Conservation (phyloP, 2,329 filamentous ascomycete genomes). For the Fusarium sp. region DNA sequence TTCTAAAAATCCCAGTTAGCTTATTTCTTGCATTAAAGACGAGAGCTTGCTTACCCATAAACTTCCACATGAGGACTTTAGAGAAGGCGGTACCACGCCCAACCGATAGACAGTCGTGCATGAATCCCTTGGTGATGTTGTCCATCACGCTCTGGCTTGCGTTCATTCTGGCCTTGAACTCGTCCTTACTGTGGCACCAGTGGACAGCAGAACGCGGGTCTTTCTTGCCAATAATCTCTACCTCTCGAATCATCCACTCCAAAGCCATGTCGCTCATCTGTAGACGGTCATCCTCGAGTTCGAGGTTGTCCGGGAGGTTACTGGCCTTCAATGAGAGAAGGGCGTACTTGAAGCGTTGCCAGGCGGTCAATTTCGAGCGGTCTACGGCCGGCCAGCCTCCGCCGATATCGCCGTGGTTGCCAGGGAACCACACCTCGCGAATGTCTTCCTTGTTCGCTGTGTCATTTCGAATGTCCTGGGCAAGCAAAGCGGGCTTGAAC, state of each 20-base stretch:
- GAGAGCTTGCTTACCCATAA: constrained; percentile 54
- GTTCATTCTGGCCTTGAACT: constrained; percentile 52
- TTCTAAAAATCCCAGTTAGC: not conserved
- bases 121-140: constrained; percentile 39
- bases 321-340: constrained; percentile 52
- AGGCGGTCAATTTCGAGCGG: constrained; percentile 23
- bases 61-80: constrained; percentile 58
- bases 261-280: constrained; percentile 65
- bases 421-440: constrained; percentile 67
- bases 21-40: accelerated
- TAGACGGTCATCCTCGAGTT: constrained; percentile 51
- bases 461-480: constrained; percentile 53
- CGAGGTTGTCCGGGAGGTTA: constrained; percentile 35
- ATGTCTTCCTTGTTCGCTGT: constrained; percentile 53
- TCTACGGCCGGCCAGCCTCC: constrained; percentile 61
- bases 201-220: constrained; percentile 50
- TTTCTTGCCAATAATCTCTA: constrained; percentile 54
- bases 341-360: constrained; percentile 51
- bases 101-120: constrained; percentile 56
- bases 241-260: constrained; percentile 66
- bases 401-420: constrained; percentile 66
- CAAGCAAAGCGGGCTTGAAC: constrained; percentile 65
- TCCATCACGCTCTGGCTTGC: constrained; percentile 38
- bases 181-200: constrained; percentile 49
- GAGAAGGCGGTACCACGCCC: constrained; percentile 54